Evolutionary conservation across 129 eudicot genomes (phyloP).

Genomic region (Flaveria linearis): DNA sequence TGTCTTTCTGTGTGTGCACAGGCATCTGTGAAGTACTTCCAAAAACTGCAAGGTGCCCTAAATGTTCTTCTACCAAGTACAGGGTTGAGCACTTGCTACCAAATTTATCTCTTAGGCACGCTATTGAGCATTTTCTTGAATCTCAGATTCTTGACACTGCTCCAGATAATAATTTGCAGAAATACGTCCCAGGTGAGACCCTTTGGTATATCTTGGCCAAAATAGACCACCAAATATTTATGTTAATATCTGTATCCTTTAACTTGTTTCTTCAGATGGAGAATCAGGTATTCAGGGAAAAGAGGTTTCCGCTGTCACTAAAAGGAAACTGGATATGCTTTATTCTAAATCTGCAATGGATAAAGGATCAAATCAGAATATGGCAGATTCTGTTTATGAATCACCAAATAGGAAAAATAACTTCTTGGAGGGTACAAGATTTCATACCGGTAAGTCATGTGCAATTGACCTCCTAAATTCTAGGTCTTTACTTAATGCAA

Average conservation of each 20-base stretch:
- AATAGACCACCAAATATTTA: background rate
- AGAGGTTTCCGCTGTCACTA: constrained; percentile 46
- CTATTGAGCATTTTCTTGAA: constrained; percentile 80
- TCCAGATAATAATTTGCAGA: constrained; percentile 55
- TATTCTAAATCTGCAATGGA: constrained; percentile 51
- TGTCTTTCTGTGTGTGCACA: constrained; percentile 31
- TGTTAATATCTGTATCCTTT: background rate
- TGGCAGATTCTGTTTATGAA: constrained; percentile 44
- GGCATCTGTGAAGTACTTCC: constrained; percentile 69
- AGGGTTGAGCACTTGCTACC: constrained; percentile 71
- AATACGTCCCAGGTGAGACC: constrained; percentile 74
- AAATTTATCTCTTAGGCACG: constrained; percentile 80
- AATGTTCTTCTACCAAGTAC: constrained; percentile 65
- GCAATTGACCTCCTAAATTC: constrained; percentile 33
- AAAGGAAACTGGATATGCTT: constrained; percentile 46
- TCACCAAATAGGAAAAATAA: constrained; percentile 32
- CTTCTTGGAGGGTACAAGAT: constrained; percentile 38
- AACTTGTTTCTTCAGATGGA: constrained; percentile 54
- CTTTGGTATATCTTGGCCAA: constrained; percentile 6
- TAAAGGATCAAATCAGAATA: constrained; percentile 59
- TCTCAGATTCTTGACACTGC: constrained; percentile 54
- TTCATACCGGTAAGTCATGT: constrained; percentile 22
- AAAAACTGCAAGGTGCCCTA: constrained; percentile 64
- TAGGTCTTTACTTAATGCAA: constrained; percentile 34
- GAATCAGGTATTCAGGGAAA: constrained; percentile 84